Conservation (phyloP, 768 basidiomycete species). For the Hydnum rufescens region DNA sequence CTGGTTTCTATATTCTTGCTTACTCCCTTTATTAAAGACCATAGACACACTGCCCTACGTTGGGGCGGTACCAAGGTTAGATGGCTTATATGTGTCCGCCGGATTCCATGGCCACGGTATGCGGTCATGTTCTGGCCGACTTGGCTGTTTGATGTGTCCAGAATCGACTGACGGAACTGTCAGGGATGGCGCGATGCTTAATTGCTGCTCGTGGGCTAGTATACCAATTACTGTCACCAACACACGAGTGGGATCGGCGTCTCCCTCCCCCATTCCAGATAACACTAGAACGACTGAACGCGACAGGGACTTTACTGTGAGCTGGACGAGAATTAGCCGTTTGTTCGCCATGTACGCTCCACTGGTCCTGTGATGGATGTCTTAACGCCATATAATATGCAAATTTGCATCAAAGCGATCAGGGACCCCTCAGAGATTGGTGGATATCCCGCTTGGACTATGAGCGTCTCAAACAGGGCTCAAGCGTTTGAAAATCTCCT, state of each 20-base stretch:
- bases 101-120: conserved; percentile 1
- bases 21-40: neutral
- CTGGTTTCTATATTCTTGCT: neutral
- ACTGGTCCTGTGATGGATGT: too few species aligned
- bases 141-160: neutral
- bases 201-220: neutral
- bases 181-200: neutral
- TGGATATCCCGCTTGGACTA: too few species aligned
- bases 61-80: neutral
- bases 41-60: neutral
- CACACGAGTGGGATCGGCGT: neutral
- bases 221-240: neutral
- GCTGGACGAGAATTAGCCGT: too few species aligned
- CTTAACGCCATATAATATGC: too few species aligned
- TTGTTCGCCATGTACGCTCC: too few species aligned
- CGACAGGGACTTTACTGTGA: too few species aligned
- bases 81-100: neutral
- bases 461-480: too few species aligned
- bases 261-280: neutral
- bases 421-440: too few species aligned
- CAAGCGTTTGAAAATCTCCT: conserved; percentile 19
- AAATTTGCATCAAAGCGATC: too few species aligned
- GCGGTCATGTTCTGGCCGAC: too few species aligned
- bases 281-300: neutral
- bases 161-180: neutral